Conservation (phyloP, 2,329 filamentous ascomycete genomes). For the Dendryphion nanum region DNA sequence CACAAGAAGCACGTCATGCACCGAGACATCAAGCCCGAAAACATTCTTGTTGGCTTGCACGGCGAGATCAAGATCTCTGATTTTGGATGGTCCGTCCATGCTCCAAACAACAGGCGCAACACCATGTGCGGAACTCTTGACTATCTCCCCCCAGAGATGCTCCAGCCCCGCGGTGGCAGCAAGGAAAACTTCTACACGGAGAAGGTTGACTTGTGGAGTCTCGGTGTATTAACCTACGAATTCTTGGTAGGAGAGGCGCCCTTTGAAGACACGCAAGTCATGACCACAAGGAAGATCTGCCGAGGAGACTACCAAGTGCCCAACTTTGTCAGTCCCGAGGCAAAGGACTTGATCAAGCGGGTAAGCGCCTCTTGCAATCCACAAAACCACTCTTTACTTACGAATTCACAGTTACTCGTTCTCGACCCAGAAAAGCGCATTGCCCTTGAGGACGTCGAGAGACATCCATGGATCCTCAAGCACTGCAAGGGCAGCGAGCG, state of each 20-base stretch:
- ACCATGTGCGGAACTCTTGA: constrained; percentile 98
- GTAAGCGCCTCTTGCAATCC: constrained; percentile 49
- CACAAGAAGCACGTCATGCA: constrained; percentile 98
- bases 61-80: constrained; percentile 98
- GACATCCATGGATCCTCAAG: constrained; percentile 95
- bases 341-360: constrained; percentile 86
- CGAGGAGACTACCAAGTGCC: constrained; percentile 91
- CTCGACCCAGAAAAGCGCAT: constrained; percentile 93
- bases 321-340: constrained; percentile 85
- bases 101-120: constrained; percentile 86
- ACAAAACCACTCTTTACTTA: constrained; percentile 7
- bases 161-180: constrained; percentile 73
- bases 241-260: constrained; percentile 95
- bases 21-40: constrained; percentile 96
- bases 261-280: constrained; percentile 91
- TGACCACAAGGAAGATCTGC: constrained; percentile 89
- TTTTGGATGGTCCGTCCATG: constrained; percentile 98
- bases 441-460: constrained; percentile 81
- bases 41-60: constrained; percentile 92
- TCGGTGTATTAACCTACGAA: constrained; percentile 94
- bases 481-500: constrained; percentile 64
- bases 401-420: constrained; percentile 59
- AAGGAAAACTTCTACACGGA: constrained; percentile 89
- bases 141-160: constrained; percentile 97
- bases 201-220: constrained; percentile 94